Evolutionary conservation across 2,329 filamentous ascomycete species (phyloP).

Genomic region (Xylariales sp.): DNA sequence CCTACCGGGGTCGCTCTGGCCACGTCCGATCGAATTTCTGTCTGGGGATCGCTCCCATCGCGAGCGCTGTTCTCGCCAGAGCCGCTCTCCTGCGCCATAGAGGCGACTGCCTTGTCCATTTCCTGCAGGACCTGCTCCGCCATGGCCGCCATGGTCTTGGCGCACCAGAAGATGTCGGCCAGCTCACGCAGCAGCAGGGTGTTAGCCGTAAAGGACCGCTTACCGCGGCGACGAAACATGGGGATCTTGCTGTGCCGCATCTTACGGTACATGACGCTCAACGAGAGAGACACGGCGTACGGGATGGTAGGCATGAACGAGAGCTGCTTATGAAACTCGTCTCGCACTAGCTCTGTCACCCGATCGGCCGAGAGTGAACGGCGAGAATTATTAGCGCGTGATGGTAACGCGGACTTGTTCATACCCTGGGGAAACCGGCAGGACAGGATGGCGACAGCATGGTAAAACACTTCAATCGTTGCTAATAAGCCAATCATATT

Average conservation of each 20-base stretch:
- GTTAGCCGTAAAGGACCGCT: constrained; percentile 49
- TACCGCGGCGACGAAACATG: constrained; percentile 53
- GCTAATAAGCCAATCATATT: no score
- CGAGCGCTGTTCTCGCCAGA: constrained; percentile 11
- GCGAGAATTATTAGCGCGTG: constrained; percentile 48
- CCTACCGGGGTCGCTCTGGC: constrained; percentile 2
- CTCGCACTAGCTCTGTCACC: constrained; percentile 49
- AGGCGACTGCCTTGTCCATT: constrained; percentile 50
- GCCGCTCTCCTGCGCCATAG: constrained; percentile 30
- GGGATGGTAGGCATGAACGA: constrained; percentile 53
- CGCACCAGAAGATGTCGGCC: constrained; percentile 54
- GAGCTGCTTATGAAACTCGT: constrained; percentile 42
- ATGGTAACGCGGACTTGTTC: constrained; percentile 32
- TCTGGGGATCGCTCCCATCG: constrained; percentile 15
- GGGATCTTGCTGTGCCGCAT: constrained; percentile 58
- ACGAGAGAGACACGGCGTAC: constrained; percentile 56
- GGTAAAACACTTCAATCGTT: constrained; percentile 60
- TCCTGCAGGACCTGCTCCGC: constrained; percentile 51
- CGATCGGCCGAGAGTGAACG: constrained; percentile 54
- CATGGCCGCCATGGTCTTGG: constrained; percentile 48
- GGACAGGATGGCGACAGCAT: constrained; percentile 59
- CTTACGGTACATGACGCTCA: constrained; percentile 60
- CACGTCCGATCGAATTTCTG: constrained; percentile 5
- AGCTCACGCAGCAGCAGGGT: constrained; percentile 48
- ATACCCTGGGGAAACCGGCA: constrained; percentile 44